phyloP scores from a whole-genome alignment of 2,329 filamentous ascomycete species.

The Thelonectria olida region DNA sequence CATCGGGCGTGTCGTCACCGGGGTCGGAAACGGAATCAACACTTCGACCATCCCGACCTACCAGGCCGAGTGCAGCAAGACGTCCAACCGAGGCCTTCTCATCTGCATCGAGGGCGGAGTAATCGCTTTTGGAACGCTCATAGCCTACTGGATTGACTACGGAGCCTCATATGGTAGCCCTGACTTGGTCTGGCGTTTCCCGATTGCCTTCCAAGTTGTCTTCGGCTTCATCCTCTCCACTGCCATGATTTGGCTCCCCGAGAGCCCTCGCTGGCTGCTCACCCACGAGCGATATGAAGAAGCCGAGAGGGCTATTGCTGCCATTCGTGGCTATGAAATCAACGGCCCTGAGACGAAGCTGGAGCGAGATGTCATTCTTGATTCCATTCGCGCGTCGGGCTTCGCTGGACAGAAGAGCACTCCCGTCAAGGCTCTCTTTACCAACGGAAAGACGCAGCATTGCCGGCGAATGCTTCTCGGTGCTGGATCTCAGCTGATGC shows the following conservation, averaged over 20 bases:
- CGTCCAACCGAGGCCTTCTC: slow-evolving; percentile 62
- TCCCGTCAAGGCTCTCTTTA: slow-evolving; percentile 64
- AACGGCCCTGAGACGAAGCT: slow-evolving; percentile 65
- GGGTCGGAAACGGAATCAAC: slow-evolving; percentile 59
- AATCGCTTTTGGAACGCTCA: slow-evolving; percentile 52
- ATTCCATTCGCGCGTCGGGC: slow-evolving; percentile 62
- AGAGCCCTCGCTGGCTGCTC: slow-evolving; percentile 56
- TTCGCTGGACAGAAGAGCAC: slow-evolving; percentile 55
- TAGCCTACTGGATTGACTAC: slow-evolving; percentile 56
- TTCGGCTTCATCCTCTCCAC: slow-evolving; percentile 55
- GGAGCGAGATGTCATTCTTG: slow-evolving; percentile 63
- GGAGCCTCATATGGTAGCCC: slow-evolving; percentile 53
- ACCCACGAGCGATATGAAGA: slow-evolving; percentile 59
- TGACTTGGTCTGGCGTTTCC: slow-evolving; percentile 64
- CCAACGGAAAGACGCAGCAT: slow-evolving; percentile 71
- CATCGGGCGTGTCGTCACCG: slow-evolving; percentile 59
- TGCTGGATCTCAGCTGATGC: slow-evolving; percentile 67
- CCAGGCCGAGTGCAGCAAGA: slow-evolving; percentile 63
- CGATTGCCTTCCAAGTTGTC: slow-evolving; percentile 53
- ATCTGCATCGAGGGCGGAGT: slow-evolving; percentile 60
- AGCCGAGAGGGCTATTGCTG: slow-evolving; percentile 42
- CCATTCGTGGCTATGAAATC: slow-evolving; percentile 49
- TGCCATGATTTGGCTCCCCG: slow-evolving; percentile 56
- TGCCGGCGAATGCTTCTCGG: slow-evolving; percentile 72
- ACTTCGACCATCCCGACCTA: slow-evolving; percentile 64